Percentiles rank a stretch among this genome's conserved stretches.
Conservation (phyloP, 345 rosid genomes). For the Sisymbrium altissimum region DNA sequence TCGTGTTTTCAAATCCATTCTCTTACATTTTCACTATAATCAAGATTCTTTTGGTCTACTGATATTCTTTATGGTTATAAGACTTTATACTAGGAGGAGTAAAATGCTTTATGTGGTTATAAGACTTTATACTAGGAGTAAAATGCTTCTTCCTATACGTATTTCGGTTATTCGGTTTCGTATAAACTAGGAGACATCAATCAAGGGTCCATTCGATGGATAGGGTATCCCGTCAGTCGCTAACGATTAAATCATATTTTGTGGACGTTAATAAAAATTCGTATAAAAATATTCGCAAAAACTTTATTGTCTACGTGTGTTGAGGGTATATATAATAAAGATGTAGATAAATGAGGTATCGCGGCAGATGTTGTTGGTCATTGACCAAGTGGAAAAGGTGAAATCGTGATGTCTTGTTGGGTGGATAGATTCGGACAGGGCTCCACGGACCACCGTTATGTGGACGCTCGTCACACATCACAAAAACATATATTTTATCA, state of each 20-base stretch:
- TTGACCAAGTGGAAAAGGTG: constrained; percentile 34
- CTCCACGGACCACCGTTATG: constrained; percentile 30
- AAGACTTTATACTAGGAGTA: too few relatives aligned
- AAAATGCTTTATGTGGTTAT: too few relatives aligned
- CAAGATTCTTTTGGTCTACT: constrained; percentile 9
- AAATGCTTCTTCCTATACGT: background rate
- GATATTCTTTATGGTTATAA: constrained; percentile 1
- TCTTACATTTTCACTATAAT: background rate
- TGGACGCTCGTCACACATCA: constrained; percentile 22
- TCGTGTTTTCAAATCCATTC: background rate
- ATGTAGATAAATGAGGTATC: constrained; percentile 12
- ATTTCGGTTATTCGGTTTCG: background rate
- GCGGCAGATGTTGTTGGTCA: constrained; percentile 21
- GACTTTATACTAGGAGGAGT: too few relatives aligned
- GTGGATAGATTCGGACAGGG: constrained; percentile 37
- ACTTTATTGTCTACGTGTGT: constrained; percentile 14
- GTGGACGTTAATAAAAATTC: constrained; percentile 1
- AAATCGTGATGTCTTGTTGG: constrained; percentile 27
- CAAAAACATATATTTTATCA: background rate
- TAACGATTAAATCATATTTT: constrained; percentile 20
- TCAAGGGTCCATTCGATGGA: constrained; percentile 14
- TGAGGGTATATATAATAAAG: background rate
- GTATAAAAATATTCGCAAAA: constrained; percentile 7
- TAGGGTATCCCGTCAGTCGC: constrained; percentile 20
- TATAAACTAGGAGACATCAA: constrained; percentile 23